Evolutionary conservation across 1,284 basidiomycete genomes (phyloP), one percentile per base, ranked within the genome.

Genomic region (Schizopora paradoxa): DNA sequence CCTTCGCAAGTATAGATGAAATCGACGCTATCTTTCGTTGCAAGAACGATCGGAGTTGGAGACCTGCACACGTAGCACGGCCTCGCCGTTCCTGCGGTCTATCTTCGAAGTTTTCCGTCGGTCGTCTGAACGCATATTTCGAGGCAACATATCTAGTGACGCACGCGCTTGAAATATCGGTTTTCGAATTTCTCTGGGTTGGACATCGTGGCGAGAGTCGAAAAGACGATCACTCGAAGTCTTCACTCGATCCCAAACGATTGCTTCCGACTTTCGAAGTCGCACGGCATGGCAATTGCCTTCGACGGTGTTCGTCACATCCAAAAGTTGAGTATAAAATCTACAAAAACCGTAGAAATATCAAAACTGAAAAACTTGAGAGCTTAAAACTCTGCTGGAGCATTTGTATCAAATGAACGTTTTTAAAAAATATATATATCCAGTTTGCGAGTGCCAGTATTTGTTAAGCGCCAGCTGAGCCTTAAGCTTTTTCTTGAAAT

Each of bases 151-250:
- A 35, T 22, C 23, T 21, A 29, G 18, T 7, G 31, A 71, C 79
- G 70, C 60, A 88, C 86, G 57, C 86, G 76, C 64, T 86, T 87
- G 68, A 86, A 88, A 64, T 89, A 89, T 37, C 85, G 56, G 58
- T 89, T 89, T 34, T 73, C 72, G 66, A 89, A 86, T 29, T 77
- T n/a, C n/a, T n/a, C 16, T 41, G 7, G 27, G 22, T 39, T 22
- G 37, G 16, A 6, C 5, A 22, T 11, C n/a, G 11, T 38, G 2
- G 7, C 13, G 16, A 28, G 18, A 22, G n/a, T 39, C 7, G 26
- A 29, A 36, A 26, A 33, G 34, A 38, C 32, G 32, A 36, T 33
- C 22, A 26, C n/a, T 14, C 16, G 21, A 46, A 19, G 21, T 46
- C 27, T 28, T 46, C 28, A 39, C 27, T 41, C 32, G 44, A 39